Base-by-base conservation (phyloP, 2,329 filamentous ascomycete species). In the Neofusicoccum kwambonambiense region DNA sequence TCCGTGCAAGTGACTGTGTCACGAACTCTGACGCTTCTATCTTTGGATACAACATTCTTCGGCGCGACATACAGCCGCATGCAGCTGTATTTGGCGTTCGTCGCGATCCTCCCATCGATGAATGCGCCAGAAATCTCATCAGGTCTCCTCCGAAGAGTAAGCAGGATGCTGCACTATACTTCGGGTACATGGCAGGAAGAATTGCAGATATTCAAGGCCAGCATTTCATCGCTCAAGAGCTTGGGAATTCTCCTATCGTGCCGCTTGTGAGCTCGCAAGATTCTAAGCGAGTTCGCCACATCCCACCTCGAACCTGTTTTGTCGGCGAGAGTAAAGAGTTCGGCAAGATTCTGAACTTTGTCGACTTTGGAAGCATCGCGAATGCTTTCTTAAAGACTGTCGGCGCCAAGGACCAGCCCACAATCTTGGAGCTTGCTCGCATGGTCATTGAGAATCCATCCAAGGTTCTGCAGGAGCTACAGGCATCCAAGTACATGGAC, bases 281-380 rank as follows among this genome's bases (percentile, higher is more conserved):
- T 57, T 41, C 31, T 1, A 41, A 37, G 37, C 47, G 37, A 35
- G 70, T 86, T 51, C 79, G 82, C 69, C 84, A 87, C 69, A 83
- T 93, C 50, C 83, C 86, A 15, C 94, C 95, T 4, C 85, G 84
- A 51, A 83, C 88, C 45, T 93, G 90, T 68, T 99, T 97, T 75
- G 83, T 99, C 2, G 95, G 95, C 8, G 82, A 85, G 39, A 82
- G 84, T 61, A 81, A 86, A 64, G 84, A 89, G 69, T 99, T 96
- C 71, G 90, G 87, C 11, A 91, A 96, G 37, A 96, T 99, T 37
- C 97, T 99, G 69, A 93, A 98, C 74, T 99, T 97, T 77, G 93
- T 98, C 13, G 91, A 98, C 74, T 99, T 97, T 79, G 93, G 94
- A 0, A 80, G 84, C 39, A 89, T 94, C 73, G 94, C 92, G 2